These are phyloP conservation scores for Solanum stenotomum DNA, from an alignment of 257 asterid species.

Conservation along the genomic window DNA sequence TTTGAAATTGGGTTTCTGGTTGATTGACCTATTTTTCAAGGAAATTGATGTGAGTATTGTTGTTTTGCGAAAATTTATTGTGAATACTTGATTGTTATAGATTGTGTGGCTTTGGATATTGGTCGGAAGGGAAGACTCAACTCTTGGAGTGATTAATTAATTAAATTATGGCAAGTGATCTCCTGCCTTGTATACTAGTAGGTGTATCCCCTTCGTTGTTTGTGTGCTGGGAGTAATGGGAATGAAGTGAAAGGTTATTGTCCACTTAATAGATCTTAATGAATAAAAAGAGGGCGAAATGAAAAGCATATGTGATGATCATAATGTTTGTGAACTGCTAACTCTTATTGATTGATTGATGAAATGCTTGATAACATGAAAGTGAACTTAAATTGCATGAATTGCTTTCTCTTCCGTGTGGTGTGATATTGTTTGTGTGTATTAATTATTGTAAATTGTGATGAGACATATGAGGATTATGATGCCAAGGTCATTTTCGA, in stretches of 20 bases:
- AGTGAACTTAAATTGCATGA: background rate
- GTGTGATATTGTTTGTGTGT: background rate
- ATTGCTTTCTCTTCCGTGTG: background rate
- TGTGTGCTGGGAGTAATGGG: background rate
- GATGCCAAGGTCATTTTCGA: background rate
- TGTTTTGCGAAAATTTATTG: background rate
- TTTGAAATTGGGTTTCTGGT: no score
- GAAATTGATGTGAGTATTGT: background rate
- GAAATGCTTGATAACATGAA: background rate
- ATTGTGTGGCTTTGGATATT: background rate
- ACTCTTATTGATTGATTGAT: background rate
- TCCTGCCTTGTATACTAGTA: background rate
- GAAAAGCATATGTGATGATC: background rate
- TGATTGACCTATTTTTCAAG: background rate
- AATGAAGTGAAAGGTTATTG: background rate
- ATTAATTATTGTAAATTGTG: background rate
- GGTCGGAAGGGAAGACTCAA: background rate
- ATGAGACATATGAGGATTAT: background rate
- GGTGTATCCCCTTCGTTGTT: background rate
- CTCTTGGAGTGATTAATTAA: background rate
- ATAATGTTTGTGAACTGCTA: background rate
- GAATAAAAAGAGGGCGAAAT: background rate
- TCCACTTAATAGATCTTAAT: background rate
- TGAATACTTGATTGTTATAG: background rate
- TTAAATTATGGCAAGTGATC: background rate